Evolutionary conservation across 1,284 basidiomycete genomes (phyloP).

Genomic region (Puccinia coronata): DNA sequence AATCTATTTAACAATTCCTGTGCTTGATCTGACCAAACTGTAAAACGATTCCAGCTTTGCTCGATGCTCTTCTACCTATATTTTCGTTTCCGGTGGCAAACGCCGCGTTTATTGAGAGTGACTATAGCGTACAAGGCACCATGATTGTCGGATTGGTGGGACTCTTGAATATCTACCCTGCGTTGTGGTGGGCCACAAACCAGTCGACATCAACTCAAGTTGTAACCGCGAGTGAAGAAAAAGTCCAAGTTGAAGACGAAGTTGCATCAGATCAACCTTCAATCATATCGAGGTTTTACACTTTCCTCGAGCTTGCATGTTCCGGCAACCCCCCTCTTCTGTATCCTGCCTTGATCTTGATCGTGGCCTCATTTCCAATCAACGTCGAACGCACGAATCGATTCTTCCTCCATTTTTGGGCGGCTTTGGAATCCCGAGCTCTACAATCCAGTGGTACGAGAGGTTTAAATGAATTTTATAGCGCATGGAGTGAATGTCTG

Average conservation of each 20-base stretch:
- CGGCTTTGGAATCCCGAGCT: slow-evolving; percentile 19
- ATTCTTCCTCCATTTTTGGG: slow-evolving; percentile 48
- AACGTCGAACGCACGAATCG: slow-evolving; percentile 7
- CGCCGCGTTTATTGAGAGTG: slow-evolving; percentile 29
- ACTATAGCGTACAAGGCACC: too few relatives aligned
- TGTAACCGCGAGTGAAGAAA: not conserved
- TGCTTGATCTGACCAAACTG: slow-evolving; percentile 11
- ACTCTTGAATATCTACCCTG: slow-evolving; percentile 31
- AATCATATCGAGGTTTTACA: slow-evolving; percentile 27
- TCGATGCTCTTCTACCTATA: slow-evolving; percentile 25
- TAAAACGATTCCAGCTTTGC: slow-evolving; percentile 31
- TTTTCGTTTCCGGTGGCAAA: slow-evolving; percentile 17
- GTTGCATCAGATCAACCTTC: too few relatives aligned
- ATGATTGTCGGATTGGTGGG: slow-evolving; percentile 41
- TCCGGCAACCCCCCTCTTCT: slow-evolving; percentile 41
- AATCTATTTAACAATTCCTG: not conserved
- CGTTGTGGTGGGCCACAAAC: slow-evolving; percentile 9
- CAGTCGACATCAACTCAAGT: not conserved
- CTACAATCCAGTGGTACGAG: slow-evolving; percentile 25
- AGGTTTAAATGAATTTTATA: slow-evolving; percentile 25
- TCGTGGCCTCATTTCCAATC: slow-evolving; percentile 37
- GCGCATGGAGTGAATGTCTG: slow-evolving; percentile 26
- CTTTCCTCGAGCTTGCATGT: slow-evolving; percentile 39
- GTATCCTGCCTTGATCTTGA: slow-evolving; percentile 45
- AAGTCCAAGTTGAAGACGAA: too few relatives aligned